Conservation (phyloP, 2,329 filamentous ascomycete species). For the Aureobasidium uvarum region DNA sequence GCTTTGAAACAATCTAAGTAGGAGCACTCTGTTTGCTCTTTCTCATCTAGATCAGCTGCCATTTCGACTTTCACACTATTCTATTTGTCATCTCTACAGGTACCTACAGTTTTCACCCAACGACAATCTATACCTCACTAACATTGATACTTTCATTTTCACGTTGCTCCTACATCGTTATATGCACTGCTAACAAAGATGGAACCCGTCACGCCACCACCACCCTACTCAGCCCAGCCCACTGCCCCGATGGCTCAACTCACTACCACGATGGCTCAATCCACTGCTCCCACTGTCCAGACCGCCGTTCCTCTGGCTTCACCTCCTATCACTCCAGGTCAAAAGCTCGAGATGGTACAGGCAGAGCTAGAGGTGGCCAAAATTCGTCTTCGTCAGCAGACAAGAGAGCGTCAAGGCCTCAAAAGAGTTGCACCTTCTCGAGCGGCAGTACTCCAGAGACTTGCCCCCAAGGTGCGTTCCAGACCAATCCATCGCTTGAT, state of each 20-base stretch:
- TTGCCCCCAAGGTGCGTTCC: not conserved
- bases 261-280: not conserved
- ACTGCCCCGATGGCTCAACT: not conserved
- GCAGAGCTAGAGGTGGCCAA: conserved; percentile 9
- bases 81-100: not conserved
- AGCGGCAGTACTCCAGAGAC: not conserved
- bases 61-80: not conserved
- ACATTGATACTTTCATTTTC: not conserved
- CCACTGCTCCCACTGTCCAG: not conserved
- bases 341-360: conserved; percentile 2
- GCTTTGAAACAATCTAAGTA: not conserved
- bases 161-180: not conserved
- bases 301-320: not conserved
- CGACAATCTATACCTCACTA: not conserved
- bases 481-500: not conserved
- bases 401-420: not conserved
- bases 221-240: not conserved
- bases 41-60: not conserved
- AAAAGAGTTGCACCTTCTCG: not conserved
- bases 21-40: not conserved
- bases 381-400: conserved; percentile 3
- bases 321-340: not conserved
- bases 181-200: not conserved
- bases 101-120: not conserved
- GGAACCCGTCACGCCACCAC: not conserved